Base-by-base conservation (phyloP, 2,329 filamentous ascomycete genomes). In the Apiospora pterosperma region DNA sequence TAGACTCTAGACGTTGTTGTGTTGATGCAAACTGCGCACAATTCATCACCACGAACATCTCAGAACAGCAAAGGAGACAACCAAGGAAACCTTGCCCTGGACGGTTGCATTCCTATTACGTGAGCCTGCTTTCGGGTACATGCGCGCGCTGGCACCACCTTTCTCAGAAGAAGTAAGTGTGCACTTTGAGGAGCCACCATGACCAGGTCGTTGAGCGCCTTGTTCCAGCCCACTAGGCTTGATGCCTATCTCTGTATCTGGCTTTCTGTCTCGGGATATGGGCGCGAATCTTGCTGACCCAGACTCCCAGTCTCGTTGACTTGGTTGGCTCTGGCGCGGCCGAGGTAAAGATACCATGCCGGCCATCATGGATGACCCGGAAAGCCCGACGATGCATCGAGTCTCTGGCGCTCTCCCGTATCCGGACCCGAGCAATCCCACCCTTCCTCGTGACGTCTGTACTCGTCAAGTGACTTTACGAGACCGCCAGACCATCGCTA, bases 401-500 rank as follows among this genome's bases (percentile, higher is more conserved):
- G 84, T 87, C 62, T 90, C 89, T 67, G 91, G 90, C 36, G 82
- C 84, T 59, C 75, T 82, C 62, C 90, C 91, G 44, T 92, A 85
- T 72, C 89, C 90, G 69, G 83, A 86, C 68, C 84, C 87, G 64
- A 82, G 79, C 44, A 83, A 84, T 72, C 86, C 88, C 61, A 81
- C 88, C 61, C 82, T 95, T 61, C 92, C 92, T 61, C 76, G 84
- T 36, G 87, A 87, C 68, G 90, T 97, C 73, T 78, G 82, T 23
- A 90, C 92, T 55, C 88, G 89, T 67, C 90, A 92, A 77, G 92
- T 97, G 67, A 95, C 89, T 1, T 86, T 97, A 64, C 87, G 93
- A 67, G 93, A 97, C 78, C 88, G 92, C 61, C 89, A 93, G 69
- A 96, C 93, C 0, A 88, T 91, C 60, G 93, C 93, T 10, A 96